These are phyloP conservation scores for Boletus semigastroideus DNA, from an alignment of 1,284 basidiomycete species.

Conservation along the genomic window DNA sequence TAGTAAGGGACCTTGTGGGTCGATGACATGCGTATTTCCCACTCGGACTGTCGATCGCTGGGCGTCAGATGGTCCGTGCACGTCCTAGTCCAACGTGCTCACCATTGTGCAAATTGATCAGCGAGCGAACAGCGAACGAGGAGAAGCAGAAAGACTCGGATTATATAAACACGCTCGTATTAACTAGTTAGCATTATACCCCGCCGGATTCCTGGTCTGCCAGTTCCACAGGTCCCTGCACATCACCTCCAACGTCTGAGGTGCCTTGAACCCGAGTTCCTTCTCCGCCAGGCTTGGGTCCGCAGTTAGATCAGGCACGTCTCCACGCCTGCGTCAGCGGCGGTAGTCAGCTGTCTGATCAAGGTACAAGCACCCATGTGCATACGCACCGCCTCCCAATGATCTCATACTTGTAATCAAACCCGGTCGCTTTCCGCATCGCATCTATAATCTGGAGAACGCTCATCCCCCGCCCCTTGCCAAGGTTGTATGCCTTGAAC, in stretches of 20 bases:
- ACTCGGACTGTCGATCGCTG: conserved; percentile 38
- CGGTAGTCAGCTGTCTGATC: background rate
- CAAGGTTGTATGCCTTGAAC: conserved; percentile 96
- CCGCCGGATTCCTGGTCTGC: conserved; percentile 82
- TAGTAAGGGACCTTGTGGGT: conserved; percentile 86
- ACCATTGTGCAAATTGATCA: conserved; percentile 25
- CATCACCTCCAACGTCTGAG: conserved; percentile 82
- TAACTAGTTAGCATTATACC: conserved; percentile 44
- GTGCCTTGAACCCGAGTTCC: conserved; percentile 93
- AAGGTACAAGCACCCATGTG: background rate
- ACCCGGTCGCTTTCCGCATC: conserved; percentile 91
- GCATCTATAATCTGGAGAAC: conserved; percentile 95
- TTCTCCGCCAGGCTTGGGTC: conserved; percentile 90
- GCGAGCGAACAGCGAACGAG: background rate
- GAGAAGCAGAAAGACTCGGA: too few species aligned
- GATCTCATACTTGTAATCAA: conserved; percentile 87
- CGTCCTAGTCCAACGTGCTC: conserved; percentile 1
- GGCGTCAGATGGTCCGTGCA: conserved; percentile 6
- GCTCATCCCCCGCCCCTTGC: conserved; percentile 89
- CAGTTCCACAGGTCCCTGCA: conserved; percentile 93
- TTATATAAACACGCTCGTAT: background rate
- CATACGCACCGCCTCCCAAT: conserved; percentile 79
- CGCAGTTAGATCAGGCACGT: conserved; percentile 96
- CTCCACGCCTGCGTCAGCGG: conserved; percentile 67
- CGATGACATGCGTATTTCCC: conserved; percentile 85